Evolutionary conservation across 192 early-diverging fungal species (phyloP), one percentile per base, ranked within the genome.

Genomic region (Coemansia sp.): DNA sequence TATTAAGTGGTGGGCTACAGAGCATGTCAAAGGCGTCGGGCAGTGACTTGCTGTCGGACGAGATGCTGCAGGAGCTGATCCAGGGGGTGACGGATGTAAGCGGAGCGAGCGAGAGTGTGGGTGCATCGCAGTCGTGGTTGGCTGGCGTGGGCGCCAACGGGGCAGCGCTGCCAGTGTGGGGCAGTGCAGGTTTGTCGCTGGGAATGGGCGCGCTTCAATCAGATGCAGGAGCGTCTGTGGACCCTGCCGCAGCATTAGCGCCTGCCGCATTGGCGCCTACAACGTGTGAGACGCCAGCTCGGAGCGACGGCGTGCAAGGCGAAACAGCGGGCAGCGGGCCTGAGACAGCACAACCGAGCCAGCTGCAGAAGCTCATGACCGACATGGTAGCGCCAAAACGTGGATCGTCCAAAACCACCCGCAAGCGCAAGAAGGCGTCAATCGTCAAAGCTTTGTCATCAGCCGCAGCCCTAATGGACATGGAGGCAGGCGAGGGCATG

Each of bases 11-110:
- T 22, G 21, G 38, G 38, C 15, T 69, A 43, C 25, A 48, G 9
- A 37, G 47, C n/a, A 11, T 29, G 53, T 43, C 63, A 4, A 56
- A 47, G 24, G 29, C 19, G 12, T 24, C 27, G 27, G 45, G 43
- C 29, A 60, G 39, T 35, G 41, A 48, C 29, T 45, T 14, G 14
- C 3, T 67, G n/a, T 53, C 70, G 56, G 75, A 78, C 35, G 70
- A 53, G 9, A 58, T 72, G 8, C 54, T 78, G n/a, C 75, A 72
- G 63, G 63, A 78, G 59, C 56, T 72, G 27, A 67, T 78, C 19
- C 62, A 68, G 17, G 69, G 75, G 0, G 69, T 67, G 22, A 49
- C 70, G 9, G 47, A 61, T 32, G 24, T 50, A 17, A 19, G 60
- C 12, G 45, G 39, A 27, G 45, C 41, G n/a, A 25, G 41, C 14